Base-by-base conservation (phyloP, 192 early-diverging fungal species). In the Coemansia sp. region DNA sequence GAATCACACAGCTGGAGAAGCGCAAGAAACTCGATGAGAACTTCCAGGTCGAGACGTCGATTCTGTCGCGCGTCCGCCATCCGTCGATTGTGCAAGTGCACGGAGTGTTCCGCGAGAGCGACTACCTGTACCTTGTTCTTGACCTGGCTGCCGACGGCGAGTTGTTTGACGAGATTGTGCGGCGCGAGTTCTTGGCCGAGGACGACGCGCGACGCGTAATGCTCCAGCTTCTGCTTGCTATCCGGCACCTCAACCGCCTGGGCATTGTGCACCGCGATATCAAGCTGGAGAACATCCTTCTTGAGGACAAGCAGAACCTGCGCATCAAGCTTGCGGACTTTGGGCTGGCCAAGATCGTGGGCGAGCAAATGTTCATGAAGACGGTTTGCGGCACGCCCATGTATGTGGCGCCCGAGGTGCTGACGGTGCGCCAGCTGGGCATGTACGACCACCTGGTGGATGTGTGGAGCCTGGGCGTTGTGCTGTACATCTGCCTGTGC, bases 371-470 rank as follows among this genome's bases (percentile, higher is more conserved):
- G 64, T 84, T 91, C 64, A 85, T 98, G 67, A 81, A 84, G 49
- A 97, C 95, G 0, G 94, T 96, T 30, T 98, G 96, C 69, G 96
- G 96, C 4, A 98, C 96, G 0, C 93, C 93, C 2, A 92, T 89
- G 63, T 93, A 93, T 68, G 92, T 89, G 67, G 96, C 96, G 11
- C 96, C 96, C 5, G 96, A 98, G 76, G 89, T 98, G 16, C 86
- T 96, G 62, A 84, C 76, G 77, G 90, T 85, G 84, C 87, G 73
- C 76, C 74, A 63, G 86, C 88, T 89, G 58, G 94, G 90, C 68
- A 67, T 76, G 88, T 85, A 80, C 83, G 76, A 44, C 94, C 94
- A 76, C 85, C 88, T 36, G 43, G 91, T 95, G 14, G 96, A 98
- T 68, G 85, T 98, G 84, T 98, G 96, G 96, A 94, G 92, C 55